These are phyloP conservation scores for Laguncularia racemosa DNA, from an alignment of 345 rosid genomes.

Conservation along the genomic window DNA sequence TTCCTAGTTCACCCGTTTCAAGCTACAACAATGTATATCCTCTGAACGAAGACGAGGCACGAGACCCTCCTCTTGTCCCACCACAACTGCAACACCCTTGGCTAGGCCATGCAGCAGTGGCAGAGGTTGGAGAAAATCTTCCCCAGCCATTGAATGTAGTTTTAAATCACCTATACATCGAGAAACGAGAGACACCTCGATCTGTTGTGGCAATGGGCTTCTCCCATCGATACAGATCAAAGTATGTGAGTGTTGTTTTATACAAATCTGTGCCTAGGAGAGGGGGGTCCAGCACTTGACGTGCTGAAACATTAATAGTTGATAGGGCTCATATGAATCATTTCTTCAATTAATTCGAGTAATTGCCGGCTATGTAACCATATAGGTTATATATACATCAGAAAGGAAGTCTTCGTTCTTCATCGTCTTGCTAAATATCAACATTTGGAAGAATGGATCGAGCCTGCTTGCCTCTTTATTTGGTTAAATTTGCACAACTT, in stretches of 20 bases:
- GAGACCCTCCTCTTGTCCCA: slow-evolving; percentile 84
- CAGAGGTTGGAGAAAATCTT: slow-evolving; percentile 35
- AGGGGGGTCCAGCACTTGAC: slow-evolving; percentile 45
- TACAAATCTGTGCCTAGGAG: slow-evolving; percentile 83
- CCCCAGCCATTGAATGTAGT: slow-evolving; percentile 56
- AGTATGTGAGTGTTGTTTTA: slow-evolving; percentile 86
- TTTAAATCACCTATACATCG: slow-evolving; percentile 90
- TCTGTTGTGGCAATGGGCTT: slow-evolving; percentile 91
- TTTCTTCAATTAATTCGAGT: too few relatives aligned
- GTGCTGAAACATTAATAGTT: too few relatives aligned
- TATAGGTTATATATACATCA: too few relatives aligned
- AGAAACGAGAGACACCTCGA: slow-evolving; percentile 73
- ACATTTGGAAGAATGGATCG: too few relatives aligned
- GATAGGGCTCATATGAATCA: too few relatives aligned
- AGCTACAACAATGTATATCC: slow-evolving; percentile 73
- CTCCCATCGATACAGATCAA: slow-evolving; percentile 83
- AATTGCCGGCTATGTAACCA: too few relatives aligned
- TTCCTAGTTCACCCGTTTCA: slow-evolving; percentile 82
- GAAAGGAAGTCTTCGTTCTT: too few relatives aligned
- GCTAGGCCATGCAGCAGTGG: slow-evolving; percentile 45
- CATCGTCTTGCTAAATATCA: too few relatives aligned
- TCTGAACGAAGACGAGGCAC: slow-evolving; percentile 64
- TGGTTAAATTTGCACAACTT: too few relatives aligned
- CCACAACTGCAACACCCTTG: slow-evolving; percentile 64
- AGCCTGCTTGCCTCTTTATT: too few relatives aligned